phyloP scores from a whole-genome alignment of 176 grass and related monocot species.

The Zea luxurians region DNA sequence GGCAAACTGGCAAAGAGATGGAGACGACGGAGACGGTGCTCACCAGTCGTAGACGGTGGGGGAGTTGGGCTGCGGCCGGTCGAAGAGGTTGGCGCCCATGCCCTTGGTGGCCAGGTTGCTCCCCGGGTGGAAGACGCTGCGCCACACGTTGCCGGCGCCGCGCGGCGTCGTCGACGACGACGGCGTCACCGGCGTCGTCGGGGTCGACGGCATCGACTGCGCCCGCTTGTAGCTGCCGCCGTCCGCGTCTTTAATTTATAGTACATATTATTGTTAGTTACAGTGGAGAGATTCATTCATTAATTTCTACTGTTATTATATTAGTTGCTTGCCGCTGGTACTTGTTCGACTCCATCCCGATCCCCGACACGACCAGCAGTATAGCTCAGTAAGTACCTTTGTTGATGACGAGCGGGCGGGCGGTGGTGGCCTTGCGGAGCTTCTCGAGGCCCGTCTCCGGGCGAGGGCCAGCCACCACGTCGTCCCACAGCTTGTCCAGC shows the following conservation, averaged over 20 bases:
- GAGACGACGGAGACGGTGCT: background rate
- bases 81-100: conserved; percentile 76
- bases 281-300: too few species aligned
- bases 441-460: conserved; percentile 83
- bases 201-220: conserved; percentile 66
- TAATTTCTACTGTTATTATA: too few species aligned
- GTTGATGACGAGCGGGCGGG: conserved; percentile 42
- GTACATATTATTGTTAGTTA: too few species aligned
- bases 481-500: conserved; percentile 92
- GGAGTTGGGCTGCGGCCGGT: conserved; percentile 79
- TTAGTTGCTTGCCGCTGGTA: too few species aligned
- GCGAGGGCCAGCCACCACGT: conserved; percentile 80
- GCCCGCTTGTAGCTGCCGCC: conserved; percentile 42
- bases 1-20: too few species aligned
- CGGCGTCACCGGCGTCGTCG: conserved; percentile 69
- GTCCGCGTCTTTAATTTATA: too few species aligned
- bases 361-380: too few species aligned
- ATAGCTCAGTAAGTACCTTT: conserved; percentile 42
- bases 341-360: too few species aligned
- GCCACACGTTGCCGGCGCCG: conserved; percentile 70
- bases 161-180: conserved; percentile 38
- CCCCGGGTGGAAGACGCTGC: conserved; percentile 95
- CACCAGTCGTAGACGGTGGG: conserved; percentile 99
- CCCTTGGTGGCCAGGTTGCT: conserved; percentile 84
- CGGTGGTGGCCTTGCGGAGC: conserved; percentile 58